Evolutionary conservation across 148 eudicot genomes (phyloP).

Genomic region (Selenicereus undatus): DNA sequence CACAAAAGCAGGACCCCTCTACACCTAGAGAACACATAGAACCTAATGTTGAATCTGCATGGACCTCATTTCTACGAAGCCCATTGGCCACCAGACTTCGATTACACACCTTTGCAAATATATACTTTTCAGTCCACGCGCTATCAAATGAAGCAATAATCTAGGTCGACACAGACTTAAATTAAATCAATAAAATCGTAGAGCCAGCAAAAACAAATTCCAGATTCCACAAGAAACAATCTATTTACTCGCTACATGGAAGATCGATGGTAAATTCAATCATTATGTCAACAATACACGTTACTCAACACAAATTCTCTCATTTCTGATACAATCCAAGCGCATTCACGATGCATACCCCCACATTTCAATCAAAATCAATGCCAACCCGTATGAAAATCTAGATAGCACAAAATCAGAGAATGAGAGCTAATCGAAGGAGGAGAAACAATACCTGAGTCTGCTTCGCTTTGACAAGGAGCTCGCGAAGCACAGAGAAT

Average conservation of each 20-base stretch:
- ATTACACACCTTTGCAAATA: not conserved
- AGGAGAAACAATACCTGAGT: slow-evolving; percentile 47
- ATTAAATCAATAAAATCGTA: not conserved
- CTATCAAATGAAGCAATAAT: not conserved
- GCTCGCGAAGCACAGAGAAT: slow-evolving; percentile 58
- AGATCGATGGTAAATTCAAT: not conserved
- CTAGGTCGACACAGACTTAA: not conserved
- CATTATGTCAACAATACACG: not conserved
- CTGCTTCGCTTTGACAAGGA: slow-evolving; percentile 63
- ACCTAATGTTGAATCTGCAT: not conserved
- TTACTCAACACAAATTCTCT: not conserved
- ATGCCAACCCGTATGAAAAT: not conserved
- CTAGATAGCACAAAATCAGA: not conserved
- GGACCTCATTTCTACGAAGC: not conserved
- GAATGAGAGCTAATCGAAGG: not conserved
- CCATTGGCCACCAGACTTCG: not conserved
- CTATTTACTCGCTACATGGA: not conserved
- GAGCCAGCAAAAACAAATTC: not conserved
- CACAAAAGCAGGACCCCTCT: too few species aligned
- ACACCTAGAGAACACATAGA: not conserved
- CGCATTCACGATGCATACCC: not conserved
- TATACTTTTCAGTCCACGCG: not conserved
- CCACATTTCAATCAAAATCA: not conserved
- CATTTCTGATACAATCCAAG: not conserved
- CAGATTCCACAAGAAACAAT: not conserved